Conservation (phyloP, 2,329 filamentous ascomycete genomes). For the Bipolaris bicolor region DNA sequence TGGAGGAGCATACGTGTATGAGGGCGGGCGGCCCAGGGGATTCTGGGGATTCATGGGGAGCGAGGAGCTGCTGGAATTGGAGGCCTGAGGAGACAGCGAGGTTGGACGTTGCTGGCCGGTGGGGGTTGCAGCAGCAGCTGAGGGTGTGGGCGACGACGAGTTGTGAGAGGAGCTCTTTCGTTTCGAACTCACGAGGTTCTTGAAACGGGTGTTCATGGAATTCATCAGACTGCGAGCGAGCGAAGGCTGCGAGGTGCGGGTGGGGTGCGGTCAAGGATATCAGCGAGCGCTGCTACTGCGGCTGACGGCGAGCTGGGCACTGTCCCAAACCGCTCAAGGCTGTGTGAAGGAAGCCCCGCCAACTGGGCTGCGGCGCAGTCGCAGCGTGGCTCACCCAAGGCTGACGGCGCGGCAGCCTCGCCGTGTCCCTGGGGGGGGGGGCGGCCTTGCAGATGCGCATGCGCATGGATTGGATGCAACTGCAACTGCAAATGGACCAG, state of each 20-base stretch:
- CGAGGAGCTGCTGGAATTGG: constrained; percentile 48
- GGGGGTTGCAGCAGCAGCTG: constrained; percentile 42
- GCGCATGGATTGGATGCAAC: no score
- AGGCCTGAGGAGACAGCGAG: constrained; percentile 49
- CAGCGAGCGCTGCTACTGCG: constrained; percentile 30
- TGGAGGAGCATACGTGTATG: constrained; percentile 63
- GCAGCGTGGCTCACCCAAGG: constrained; percentile 6
- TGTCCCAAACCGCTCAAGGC: constrained; percentile 23
- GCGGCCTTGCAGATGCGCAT: no score
- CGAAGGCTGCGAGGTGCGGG: constrained; percentile 28
- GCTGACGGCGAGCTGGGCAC: constrained; percentile 40
- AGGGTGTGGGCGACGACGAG: constrained; percentile 46
- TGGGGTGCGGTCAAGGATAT: constrained; percentile 36
- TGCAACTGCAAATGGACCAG: no score
- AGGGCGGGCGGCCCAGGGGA: constrained; percentile 66
- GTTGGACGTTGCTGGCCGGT: constrained; percentile 47
- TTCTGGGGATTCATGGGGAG: constrained; percentile 62
- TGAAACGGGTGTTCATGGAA: constrained; percentile 80
- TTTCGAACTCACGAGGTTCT: constrained; percentile 81
- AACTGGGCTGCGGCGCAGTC: constrained; percentile 21
- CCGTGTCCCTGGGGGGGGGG: not conserved
- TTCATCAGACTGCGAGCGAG: constrained; percentile 62
- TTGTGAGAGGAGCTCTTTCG: constrained; percentile 68
- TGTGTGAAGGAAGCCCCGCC: constrained; percentile 24
- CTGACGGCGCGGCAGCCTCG: constrained; percentile 1